phyloP scores from a whole-genome alignment of 2,329 filamentous ascomycete species.

The Penicillium sp. region DNA sequence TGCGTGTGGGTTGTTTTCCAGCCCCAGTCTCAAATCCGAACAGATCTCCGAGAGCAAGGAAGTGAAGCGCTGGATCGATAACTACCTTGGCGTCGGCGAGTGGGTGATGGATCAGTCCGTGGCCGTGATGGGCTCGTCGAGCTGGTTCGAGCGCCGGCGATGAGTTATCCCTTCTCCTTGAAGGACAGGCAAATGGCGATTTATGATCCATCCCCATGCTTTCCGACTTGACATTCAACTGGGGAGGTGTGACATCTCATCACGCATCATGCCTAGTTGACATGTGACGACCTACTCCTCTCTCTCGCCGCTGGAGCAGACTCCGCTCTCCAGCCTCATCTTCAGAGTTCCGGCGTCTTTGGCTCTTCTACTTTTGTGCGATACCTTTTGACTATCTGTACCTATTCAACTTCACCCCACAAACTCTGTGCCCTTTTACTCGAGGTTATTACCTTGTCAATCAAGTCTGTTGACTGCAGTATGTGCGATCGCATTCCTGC shows the following conservation, averaged over 20 bases:
- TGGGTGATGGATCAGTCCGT: constrained; percentile 98
- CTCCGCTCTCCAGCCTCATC: constrained; percentile 14
- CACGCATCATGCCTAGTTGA: constrained; percentile 17
- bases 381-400: constrained; percentile 20
- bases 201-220: background rate
- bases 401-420: constrained; percentile 18
- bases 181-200: background rate
- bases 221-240: constrained; percentile 2
- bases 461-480: background rate
- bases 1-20: constrained; percentile 38
- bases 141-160: constrained; percentile 88
- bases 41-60: constrained; percentile 81
- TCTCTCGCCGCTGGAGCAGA: constrained; percentile 5
- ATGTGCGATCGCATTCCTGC: background rate
- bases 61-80: constrained; percentile 84
- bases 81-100: constrained; percentile 91
- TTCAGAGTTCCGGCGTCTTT: constrained; percentile 24
- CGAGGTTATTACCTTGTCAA: background rate
- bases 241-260: background rate
- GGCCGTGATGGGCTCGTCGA: constrained; percentile 81
- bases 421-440: constrained; percentile 8
- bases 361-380: constrained; percentile 17
- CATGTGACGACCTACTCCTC: constrained; percentile 23
- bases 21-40: constrained; percentile 81
- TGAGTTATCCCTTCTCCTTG: constrained; percentile 44